Base-by-base conservation (phyloP, 164 flowering plant species). In the Aristolochia californica region DNA sequence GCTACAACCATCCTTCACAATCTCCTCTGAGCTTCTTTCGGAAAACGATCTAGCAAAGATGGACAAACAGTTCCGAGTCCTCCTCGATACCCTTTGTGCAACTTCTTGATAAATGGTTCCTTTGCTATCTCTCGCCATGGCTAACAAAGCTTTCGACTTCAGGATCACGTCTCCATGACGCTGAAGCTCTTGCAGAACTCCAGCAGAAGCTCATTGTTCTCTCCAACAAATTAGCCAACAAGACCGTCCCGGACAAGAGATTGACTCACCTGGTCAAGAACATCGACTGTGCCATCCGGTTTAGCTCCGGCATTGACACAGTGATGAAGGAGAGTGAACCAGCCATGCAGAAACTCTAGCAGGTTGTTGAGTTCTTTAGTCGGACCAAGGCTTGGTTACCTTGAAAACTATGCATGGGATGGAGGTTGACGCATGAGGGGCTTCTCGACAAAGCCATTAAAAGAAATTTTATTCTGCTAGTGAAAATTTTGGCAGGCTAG, bases 281-380 rank as follows among this genome's bases (percentile, higher is more conserved):
- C 45, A 74, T 85, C 1, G 79, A 77, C 17, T 75, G 78, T 22
- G 80, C 82, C 13, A 81, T 78, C 44, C 55, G 64, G 34, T 68
- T 85, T 9, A 77, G 77, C 13, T 57, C 25, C 0, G 74, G 78
- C 0, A 73, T 83, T 15, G 65, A 58, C 59, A 55, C 70, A 0
- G 76, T 83, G 3, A 51, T 76, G 23, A 58, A 57, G 40, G 83
- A 78, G 50, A 72, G 83, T 5, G 85, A 80, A 66, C 84, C 94
- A 0, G 81, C 77, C 13, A 73, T 82, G 54, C 87, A 78, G 61
- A 80, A 70, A 71, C 80, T 85, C 27, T 89, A 85, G 64, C 89
- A 85, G 53, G 87, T 76, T 53, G 87, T 83, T 60, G 89, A 85
- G 81, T 83, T 80, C 59, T 65, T 85, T 70, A 83, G 94, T 62